These are phyloP conservation scores for Marvania coccoides DNA, from an alignment of 139 green algal species.

Conservation along the genomic window DNA sequence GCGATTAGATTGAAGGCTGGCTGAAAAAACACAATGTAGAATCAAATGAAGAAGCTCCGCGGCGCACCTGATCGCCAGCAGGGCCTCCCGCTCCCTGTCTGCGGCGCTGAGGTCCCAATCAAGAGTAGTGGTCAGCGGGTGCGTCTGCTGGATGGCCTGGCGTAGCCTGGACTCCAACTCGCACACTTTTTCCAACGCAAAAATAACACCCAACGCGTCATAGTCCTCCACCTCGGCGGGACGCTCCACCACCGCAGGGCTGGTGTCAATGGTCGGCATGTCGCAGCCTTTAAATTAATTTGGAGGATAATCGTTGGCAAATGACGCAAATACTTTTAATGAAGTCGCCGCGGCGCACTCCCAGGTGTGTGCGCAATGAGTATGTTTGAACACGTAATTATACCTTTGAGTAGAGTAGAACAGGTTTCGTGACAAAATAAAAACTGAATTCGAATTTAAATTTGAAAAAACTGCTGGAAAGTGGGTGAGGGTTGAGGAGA, in stretches of 20 bases:
- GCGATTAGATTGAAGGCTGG: not conserved
- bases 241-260: not conserved
- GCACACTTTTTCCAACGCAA: constrained; percentile 32
- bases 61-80: constrained; percentile 33
- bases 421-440: no score
- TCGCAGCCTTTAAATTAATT: no score
- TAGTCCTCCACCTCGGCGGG: constrained; percentile 16
- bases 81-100: constrained; percentile 32
- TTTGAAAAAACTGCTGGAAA: no score
- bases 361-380: no score
- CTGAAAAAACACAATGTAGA: not conserved
- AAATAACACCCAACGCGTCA: constrained; percentile 27
- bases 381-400: no score
- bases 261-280: not conserved
- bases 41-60: not conserved
- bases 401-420: no score
- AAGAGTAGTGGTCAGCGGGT: constrained; percentile 39
- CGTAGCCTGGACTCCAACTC: constrained; percentile 35
- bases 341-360: no score
- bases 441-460: no score
- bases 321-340: no score
- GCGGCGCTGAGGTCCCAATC: constrained; percentile 31
- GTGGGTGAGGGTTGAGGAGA: no score
- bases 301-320: no score
- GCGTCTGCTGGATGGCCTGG: constrained; percentile 45